Evolutionary conservation across 2,329 filamentous ascomycete species (phyloP).

Genomic region (Paraconiothyrium brasiliense): DNA sequence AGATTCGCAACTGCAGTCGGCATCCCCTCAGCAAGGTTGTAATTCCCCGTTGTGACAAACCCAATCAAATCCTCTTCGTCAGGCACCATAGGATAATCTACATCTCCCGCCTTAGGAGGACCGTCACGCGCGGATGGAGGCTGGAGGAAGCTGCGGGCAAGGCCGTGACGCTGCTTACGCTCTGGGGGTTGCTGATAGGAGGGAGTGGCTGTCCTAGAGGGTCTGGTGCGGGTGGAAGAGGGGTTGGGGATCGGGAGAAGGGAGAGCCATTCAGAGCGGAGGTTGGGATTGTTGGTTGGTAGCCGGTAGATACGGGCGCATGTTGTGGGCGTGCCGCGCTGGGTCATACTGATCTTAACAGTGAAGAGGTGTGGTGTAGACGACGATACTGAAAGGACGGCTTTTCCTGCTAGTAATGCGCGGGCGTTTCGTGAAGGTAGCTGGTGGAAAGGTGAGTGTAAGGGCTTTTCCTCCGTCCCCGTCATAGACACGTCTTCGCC

Average conservation of each 20-base stretch:
- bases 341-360: constrained; percentile 72
- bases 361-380: constrained; percentile 58
- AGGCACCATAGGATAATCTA: constrained; percentile 74
- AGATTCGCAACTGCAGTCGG: constrained; percentile 80
- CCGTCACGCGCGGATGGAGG: constrained; percentile 17
- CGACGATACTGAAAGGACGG: constrained; percentile 9
- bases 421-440: constrained; percentile 43
- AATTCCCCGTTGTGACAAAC: constrained; percentile 88
- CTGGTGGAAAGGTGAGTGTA: constrained; percentile 34
- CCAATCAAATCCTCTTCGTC: constrained; percentile 80
- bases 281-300: constrained; percentile 63
- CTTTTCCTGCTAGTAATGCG: constrained; percentile 21
- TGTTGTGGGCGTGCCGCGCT: constrained; percentile 73
- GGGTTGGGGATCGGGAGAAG: constrained; percentile 53
- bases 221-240: constrained; percentile 2
- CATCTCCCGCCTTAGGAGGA: constrained; percentile 37
- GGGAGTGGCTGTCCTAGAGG: not conserved
- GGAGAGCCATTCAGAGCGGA: constrained; percentile 77
- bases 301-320: constrained; percentile 89
- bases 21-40: constrained; percentile 78
- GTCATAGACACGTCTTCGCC: constrained; percentile 2
- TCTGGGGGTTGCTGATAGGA: constrained; percentile 23
- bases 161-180: constrained; percentile 29
- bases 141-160: constrained; percentile 40
- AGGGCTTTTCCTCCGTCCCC: constrained; percentile 16